Conservation (phyloP, 306 rosid species). For the Rubus parviflorus region DNA sequence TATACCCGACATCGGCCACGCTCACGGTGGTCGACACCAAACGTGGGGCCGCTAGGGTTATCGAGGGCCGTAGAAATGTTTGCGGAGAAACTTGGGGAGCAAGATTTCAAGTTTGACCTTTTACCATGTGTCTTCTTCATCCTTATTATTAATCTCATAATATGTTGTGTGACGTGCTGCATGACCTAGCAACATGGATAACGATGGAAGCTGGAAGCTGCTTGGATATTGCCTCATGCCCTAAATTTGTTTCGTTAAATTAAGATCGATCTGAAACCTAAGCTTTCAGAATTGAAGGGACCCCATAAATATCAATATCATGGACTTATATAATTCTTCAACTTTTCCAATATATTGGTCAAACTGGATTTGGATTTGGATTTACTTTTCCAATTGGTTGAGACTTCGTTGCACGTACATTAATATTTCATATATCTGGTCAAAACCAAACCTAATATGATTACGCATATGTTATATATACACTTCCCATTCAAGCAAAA, state of each 20-base stretch:
- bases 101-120: background rate
- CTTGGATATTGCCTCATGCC: background rate
- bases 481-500: background rate
- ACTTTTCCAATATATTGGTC: background rate
- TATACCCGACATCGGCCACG: too few relatives aligned
- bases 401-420: background rate
- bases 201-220: background rate
- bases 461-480: background rate
- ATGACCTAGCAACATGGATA: background rate
- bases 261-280: too few relatives aligned
- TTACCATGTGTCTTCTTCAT: background rate
- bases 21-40: too few relatives aligned
- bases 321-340: background rate
- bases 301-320: background rate
- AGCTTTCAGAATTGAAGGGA: background rate
- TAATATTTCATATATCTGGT: background rate
- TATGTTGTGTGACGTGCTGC: background rate
- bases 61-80: background rate
- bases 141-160: background rate
- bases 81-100: background rate
- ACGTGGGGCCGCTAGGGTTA: too few relatives aligned
- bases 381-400: background rate
- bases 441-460: background rate
- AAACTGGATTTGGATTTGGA: background rate
- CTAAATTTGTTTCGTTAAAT: too few relatives aligned